Conservation (phyloP, 768 basidiomycete genomes). For the Lentinula aciculospora region DNA sequence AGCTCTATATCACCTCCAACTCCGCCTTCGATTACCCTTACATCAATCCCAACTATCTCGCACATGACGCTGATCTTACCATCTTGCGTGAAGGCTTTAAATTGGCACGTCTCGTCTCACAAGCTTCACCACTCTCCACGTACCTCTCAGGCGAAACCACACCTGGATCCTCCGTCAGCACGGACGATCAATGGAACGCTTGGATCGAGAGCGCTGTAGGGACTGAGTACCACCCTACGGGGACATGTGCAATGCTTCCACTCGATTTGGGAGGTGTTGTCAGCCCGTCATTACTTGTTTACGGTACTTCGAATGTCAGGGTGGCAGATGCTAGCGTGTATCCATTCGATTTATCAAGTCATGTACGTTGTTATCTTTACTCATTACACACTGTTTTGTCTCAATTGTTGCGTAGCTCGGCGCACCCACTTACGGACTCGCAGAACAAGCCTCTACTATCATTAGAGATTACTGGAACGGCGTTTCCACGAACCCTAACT, state of each 20-base stretch:
- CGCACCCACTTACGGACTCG: conserved; percentile 17
- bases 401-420: conserved; percentile 10
- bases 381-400: background rate
- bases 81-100: conserved; percentile 41
- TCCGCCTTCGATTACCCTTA: conserved; percentile 43
- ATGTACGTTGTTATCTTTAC: conserved; percentile 14
- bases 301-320: conserved; percentile 50
- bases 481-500: background rate
- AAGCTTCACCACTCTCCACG: conserved; percentile 34
- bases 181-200: conserved; percentile 51
- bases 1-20: conserved; percentile 40
- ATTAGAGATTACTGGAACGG: conserved; percentile 19
- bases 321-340: conserved; percentile 21
- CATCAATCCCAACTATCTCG: conserved; percentile 49
- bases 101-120: conserved; percentile 40
- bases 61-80: conserved; percentile 31
- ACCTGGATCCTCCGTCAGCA: conserved; percentile 44
- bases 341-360: conserved; percentile 18
- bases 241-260: conserved; percentile 55
- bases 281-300: conserved; percentile 45
- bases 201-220: conserved; percentile 40
- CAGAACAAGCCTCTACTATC: conserved; percentile 36
- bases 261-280: conserved; percentile 51
- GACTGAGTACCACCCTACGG: conserved; percentile 59
- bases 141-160: conserved; percentile 21